phyloP scores from a whole-genome alignment of 768 basidiomycete species.

The Grammothele lineata region DNA sequence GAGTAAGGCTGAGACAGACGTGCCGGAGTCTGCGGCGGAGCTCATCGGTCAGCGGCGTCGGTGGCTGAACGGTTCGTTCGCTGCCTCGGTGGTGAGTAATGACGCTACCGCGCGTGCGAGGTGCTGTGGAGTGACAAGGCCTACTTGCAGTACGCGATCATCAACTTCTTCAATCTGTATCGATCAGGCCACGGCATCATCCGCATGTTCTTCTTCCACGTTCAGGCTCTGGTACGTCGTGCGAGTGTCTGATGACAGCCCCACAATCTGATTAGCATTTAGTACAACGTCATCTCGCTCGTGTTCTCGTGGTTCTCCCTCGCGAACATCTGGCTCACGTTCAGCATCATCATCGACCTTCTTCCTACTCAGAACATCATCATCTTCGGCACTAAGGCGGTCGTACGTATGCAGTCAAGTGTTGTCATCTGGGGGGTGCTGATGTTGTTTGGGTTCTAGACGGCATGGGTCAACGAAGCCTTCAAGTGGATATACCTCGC shows the following conservation, averaged over 20 bases:
- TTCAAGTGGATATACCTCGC: conserved; percentile 87
- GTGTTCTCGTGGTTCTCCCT: conserved; percentile 92
- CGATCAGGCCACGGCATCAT: conserved; percentile 81
- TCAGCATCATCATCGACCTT: conserved; percentile 91
- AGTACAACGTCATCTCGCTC: conserved; percentile 85
- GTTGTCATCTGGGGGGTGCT: neutral
- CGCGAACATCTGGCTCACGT: conserved; percentile 93
- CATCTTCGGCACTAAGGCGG: conserved; percentile 65
- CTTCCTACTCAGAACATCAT: conserved; percentile 49
- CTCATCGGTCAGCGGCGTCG: conserved; percentile 93
- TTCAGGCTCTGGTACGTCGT: conserved; percentile 77
- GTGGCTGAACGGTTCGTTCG: conserved; percentile 96
- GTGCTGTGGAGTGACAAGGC: neutral
- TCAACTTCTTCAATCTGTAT: conserved; percentile 90
- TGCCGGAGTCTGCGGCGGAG: conserved; percentile 89
- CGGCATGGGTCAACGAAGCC: conserved; percentile 81
- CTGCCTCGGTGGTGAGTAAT: conserved; percentile 75
- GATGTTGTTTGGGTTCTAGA: conserved; percentile 42
- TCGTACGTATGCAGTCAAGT: conserved; percentile 46
- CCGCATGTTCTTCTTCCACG: conserved; percentile 94
- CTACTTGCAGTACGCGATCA: conserved; percentile 69
- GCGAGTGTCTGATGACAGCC: neutral
- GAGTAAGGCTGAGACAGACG: conserved; percentile 93
- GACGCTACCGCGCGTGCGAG: neutral
- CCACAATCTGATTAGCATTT: too few relatives aligned